Base-by-base conservation (phyloP, 306 rosid species). In the Macrotyloma uniflorum region DNA sequence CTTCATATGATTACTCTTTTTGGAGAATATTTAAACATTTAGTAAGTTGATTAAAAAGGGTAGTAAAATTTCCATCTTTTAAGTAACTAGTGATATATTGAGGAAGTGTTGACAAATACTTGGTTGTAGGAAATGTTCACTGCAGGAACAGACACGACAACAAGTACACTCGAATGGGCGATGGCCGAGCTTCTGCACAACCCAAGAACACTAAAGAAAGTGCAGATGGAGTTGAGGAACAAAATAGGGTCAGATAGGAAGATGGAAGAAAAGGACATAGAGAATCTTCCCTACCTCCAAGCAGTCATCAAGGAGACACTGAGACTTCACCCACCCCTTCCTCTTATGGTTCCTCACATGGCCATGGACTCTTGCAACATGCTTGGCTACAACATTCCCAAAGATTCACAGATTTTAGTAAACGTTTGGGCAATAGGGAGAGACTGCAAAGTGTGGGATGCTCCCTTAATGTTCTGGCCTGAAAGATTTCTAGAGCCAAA, bases 361-460 rank as follows among this genome's bases (percentile, higher is more conserved):
- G 97, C 97, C 64, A 82, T 84, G 92, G 88, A 87, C 22, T 72
- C 80, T 26, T 83, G 96, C 78, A 62, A 78, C 6, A 77, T 94
- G 81, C 80, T 64, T 8, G 93, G 91, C 62, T 87, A 86, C 72
- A 7, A 45, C n/a, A 89, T 94, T 42, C 97, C 98, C 0, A 87
- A 92, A 62, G 87, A 83, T 13, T 88, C 98, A 1, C 97, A 94
- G 61, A 50, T 92, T 35, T 75, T 94, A 0, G 98, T 94, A 10
- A 94, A 94, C 59, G 94, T 88, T 43, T 92, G 97, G 98, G 98
- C 97, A n/a, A 92, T 94, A 46, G 97, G 97, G 4, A 83, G 93
- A 62, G 98, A 92, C 89, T 89, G 88, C 3, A 82, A 74, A 46
- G 65, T 82, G 3, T 94, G 98, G 98, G 89, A 87, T 26, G 90